Evolutionary conservation across 345 rosid species (phyloP).

Genomic region (Eucalyptus paniculata): DNA sequence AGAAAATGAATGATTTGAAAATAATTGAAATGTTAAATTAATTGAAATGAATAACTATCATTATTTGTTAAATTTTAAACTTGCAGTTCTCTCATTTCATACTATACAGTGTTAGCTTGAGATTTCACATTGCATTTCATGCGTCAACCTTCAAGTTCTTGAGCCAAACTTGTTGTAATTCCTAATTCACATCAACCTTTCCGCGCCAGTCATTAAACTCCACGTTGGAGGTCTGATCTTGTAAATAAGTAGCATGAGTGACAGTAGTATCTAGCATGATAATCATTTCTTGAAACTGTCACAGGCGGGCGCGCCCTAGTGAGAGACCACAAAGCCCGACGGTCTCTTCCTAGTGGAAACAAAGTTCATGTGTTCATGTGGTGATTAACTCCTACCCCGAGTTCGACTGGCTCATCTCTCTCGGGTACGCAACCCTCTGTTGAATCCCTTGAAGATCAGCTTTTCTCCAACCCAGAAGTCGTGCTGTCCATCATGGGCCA

Average conservation of each 20-base stretch:
- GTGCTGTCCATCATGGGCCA: neutral
- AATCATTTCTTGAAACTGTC: neutral
- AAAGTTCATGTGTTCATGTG: neutral
- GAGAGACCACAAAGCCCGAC: neutral
- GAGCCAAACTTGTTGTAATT: neutral
- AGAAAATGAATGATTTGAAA: neutral
- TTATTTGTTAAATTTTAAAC: neutral
- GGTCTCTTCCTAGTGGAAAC: neutral
- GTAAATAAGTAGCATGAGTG: neutral
- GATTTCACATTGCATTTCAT: neutral
- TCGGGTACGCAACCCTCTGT: neutral
- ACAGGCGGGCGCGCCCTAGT: neutral
- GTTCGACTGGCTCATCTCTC: neutral
- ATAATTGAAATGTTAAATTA: neutral
- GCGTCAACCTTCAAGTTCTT: neutral
- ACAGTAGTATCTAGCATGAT: neutral
- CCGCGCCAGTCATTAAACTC: fast-evolving
- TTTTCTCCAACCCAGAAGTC: neutral
- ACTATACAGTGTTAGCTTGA: neutral
- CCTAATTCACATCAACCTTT: neutral
- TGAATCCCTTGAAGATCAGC: neutral
- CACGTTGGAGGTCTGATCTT: neutral
- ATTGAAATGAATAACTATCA: neutral
- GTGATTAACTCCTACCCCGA: neutral
- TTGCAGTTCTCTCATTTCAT: neutral